Conservation (phyloP, 2,329 filamentous ascomycete species). For the Colletotrichum sp. region DNA sequence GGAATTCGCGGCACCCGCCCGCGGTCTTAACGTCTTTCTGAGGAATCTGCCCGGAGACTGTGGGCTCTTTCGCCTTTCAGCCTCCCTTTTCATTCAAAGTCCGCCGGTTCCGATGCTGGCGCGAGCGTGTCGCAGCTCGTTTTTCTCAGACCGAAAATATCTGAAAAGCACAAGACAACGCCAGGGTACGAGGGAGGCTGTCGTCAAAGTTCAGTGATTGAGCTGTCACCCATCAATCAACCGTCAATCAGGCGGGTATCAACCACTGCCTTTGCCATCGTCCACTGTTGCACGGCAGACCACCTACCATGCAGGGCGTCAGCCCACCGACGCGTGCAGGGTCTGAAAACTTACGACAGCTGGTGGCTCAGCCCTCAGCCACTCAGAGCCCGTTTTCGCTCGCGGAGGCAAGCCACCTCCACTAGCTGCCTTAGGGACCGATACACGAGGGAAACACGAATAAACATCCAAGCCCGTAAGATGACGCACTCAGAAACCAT, state of each 20-base stretch:
- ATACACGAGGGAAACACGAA: constrained; percentile 2
- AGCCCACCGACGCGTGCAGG: constrained; percentile 6
- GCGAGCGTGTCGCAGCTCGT: not conserved
- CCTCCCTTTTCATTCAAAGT: not conserved
- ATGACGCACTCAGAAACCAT: not conserved
- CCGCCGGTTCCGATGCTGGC: not conserved
- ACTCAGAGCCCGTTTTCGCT: not conserved
- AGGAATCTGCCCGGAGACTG: not conserved
- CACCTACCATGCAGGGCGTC: not conserved
- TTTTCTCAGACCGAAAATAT: not conserved
- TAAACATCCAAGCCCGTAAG: not conserved
- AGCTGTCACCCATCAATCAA: not conserved
- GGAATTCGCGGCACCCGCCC: not conserved
- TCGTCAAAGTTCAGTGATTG: not conserved
- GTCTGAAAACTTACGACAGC: constrained; percentile 14
- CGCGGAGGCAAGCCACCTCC: not conserved
- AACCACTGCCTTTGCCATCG: not conserved
- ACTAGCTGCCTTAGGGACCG: not conserved
- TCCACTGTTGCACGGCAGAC: not conserved
- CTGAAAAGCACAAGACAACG: not conserved
- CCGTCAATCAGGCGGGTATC: not conserved
- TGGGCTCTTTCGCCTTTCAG: not conserved
- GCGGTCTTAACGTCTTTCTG: not conserved
- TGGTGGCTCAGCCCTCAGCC: constrained; percentile 18
- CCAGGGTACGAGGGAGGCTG: not conserved